These are phyloP conservation scores for Isoetes taiwanensis DNA, from an alignment of 75 land plant species.

Conservation along the genomic window DNA sequence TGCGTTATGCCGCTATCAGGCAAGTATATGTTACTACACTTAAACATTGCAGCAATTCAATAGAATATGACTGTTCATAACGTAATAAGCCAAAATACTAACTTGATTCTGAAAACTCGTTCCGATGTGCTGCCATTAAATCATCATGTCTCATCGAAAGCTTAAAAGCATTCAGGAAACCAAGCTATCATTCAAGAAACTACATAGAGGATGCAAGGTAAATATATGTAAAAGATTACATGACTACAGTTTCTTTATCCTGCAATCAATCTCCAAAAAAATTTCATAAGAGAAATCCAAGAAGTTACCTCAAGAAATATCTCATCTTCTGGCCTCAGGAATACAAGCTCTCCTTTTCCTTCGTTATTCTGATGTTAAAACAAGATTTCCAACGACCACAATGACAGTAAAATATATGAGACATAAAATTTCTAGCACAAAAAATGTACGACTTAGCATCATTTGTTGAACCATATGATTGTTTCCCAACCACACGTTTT, in stretches of 20 bases:
- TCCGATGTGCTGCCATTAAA: not conserved
- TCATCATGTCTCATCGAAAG: not conserved
- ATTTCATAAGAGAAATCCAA: not conserved
- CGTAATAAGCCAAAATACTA: not conserved
- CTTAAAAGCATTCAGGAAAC: too few species aligned
- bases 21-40: not conserved
- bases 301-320: constrained; percentile 59
- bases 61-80: constrained; percentile 11
- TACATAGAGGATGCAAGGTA: too few species aligned
- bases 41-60: not conserved
- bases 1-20: not conserved
- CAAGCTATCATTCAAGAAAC: too few species aligned
- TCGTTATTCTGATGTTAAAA: constrained; percentile 17
- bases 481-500: too few species aligned
- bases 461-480: too few species aligned
- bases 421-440: not conserved
- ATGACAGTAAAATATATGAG: constrained; percentile 20
- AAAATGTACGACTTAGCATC: constrained; percentile 3
- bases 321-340: constrained; percentile 78
- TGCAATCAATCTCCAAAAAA: too few species aligned
- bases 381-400: constrained; percentile 5
- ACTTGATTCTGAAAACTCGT: too few species aligned
- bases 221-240: not conserved
- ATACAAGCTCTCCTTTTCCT: constrained; percentile 28
- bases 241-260: too few species aligned